Base-by-base conservation (phyloP, 2,329 filamentous ascomycete species). In the Helotiales sp. region DNA sequence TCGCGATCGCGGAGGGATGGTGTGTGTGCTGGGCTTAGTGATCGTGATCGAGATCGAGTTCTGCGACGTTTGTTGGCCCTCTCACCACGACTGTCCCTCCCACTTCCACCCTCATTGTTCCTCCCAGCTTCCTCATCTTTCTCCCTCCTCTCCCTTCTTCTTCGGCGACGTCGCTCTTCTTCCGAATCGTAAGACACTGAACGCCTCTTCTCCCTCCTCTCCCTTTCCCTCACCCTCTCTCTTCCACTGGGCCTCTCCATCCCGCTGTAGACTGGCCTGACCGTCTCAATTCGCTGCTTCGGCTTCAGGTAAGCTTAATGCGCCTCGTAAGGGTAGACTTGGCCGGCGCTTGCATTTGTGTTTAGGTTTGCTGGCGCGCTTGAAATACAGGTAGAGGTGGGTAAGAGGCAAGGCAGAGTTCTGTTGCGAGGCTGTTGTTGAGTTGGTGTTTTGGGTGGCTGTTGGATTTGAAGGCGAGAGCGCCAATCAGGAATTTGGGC, bases 141-240 rank as follows among this genome's bases (percentile, higher is more conserved):
- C 11, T 65, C 70, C 59, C 69, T 66, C 64, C 72, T 70, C 64
- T 67, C 69, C 43, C 68, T 69, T 8, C 71, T 74, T 69, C 72
- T 71, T 50, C 70, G 65, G 32, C 65, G 69, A 34, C 70, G 69
- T 52, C 74, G 65, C 52, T 76, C 75, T 55, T 75, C 75, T 61
- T 73, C 75, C 4, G 74, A 75, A 58, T 76, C 74, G 28, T 63
- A 65, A 10, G 75, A 75, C 20, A 55, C 28, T 13, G 76, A 76
- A 30, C 69, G 66, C 32, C 72, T 75, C 20, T 72, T 69, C 66
- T 60, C 65, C 61, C 37, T 59, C 65, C 22, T 71, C 68, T 64
- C 70, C 32, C 54, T 40, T 4, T 57, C 30, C 20, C 32, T 73
- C 55, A 71, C 70, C 43, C 40, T 43, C 13, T 15, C 40, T 34